Conservation (phyloP, 129 eudicot species). For the Sambucus nigra region DNA sequence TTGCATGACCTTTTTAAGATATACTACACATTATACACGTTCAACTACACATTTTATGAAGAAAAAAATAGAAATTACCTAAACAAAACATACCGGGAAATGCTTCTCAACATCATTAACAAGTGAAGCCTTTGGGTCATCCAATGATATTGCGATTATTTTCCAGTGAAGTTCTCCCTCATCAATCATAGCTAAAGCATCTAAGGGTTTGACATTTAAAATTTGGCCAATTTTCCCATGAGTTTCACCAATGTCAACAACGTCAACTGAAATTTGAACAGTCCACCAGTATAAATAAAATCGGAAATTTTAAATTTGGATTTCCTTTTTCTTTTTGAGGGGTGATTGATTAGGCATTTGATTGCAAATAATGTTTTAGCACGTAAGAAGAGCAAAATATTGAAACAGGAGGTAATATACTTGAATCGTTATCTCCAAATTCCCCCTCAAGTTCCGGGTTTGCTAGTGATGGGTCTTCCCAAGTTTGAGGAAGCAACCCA, state of each 20-base stretch:
- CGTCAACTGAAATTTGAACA: constrained; percentile 59
- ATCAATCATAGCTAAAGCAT: constrained; percentile 93
- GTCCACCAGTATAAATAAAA: neutral
- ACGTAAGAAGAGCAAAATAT: too few species aligned
- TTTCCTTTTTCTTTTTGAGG: neutral
- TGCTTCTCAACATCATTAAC: constrained; percentile 96
- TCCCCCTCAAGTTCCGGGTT: constrained; percentile 93
- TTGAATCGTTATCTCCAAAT: constrained; percentile 98
- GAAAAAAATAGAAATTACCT: neutral
- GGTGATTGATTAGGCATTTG: neutral
- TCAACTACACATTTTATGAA: neutral
- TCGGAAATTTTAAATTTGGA: neutral
- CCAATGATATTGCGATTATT: constrained; percentile 87
- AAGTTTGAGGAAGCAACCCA: constrained; percentile 97
- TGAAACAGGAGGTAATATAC: constrained; percentile 32
- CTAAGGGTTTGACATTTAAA: constrained; percentile 88
- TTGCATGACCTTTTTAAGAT: neutral
- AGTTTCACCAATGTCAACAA: constrained; percentile 88
- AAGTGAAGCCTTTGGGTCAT: constrained; percentile 96
- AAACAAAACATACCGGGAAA: constrained; percentile 83
- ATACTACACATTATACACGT: neutral
- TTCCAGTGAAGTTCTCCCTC: constrained; percentile 99
- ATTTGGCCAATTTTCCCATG: constrained; percentile 69
- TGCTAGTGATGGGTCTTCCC: constrained; percentile 94
- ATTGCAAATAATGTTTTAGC: neutral